These are phyloP conservation scores for Dendrobium catenatum DNA, from an alignment of 106 monocot genomes.

Conservation along the genomic window DNA sequence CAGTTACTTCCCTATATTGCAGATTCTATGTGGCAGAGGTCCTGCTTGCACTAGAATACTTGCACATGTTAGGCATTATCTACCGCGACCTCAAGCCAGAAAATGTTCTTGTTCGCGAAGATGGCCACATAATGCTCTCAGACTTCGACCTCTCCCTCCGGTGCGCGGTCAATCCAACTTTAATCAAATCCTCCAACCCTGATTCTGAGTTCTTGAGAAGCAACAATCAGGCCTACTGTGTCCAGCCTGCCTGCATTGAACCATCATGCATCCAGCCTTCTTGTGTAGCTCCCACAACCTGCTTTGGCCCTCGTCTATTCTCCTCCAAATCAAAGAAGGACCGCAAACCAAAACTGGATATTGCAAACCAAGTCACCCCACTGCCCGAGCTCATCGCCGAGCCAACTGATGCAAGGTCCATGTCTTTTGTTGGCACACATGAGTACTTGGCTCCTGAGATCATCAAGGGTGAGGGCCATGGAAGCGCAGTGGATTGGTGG, in stretches of 20 bases:
- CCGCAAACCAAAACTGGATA: constrained; percentile 22
- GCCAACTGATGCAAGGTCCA: constrained; percentile 42
- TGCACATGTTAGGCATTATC: constrained; percentile 46
- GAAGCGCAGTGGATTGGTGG: constrained; percentile 23
- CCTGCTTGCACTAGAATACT: constrained; percentile 36
- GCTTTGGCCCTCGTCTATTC: constrained; percentile 30
- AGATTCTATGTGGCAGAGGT: constrained; percentile 49
- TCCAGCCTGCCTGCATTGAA: constrained; percentile 30
- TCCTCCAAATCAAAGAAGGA: constrained; percentile 44
- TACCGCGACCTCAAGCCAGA: constrained; percentile 53
- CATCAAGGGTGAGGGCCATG: constrained; percentile 19
- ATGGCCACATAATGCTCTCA: constrained; percentile 89
- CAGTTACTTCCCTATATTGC: not conserved
- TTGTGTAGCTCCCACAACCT: constrained; percentile 25
- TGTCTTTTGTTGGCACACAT: constrained; percentile 49
- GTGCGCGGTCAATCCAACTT: constrained; percentile 29
- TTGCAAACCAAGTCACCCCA: constrained; percentile 24
- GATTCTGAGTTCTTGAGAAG: constrained; percentile 13
- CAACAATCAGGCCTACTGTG: constrained; percentile 22
- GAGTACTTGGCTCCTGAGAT: constrained; percentile 29
- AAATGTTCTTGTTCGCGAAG: constrained; percentile 40
- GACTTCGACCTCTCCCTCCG: constrained; percentile 60
- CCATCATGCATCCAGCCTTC: constrained; percentile 34
- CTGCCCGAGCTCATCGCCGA: constrained; percentile 41
- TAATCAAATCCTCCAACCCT: constrained; percentile 31